Evolutionary conservation across 306 rosid genomes (phyloP).

Genomic region (Gillenia trifoliata): DNA sequence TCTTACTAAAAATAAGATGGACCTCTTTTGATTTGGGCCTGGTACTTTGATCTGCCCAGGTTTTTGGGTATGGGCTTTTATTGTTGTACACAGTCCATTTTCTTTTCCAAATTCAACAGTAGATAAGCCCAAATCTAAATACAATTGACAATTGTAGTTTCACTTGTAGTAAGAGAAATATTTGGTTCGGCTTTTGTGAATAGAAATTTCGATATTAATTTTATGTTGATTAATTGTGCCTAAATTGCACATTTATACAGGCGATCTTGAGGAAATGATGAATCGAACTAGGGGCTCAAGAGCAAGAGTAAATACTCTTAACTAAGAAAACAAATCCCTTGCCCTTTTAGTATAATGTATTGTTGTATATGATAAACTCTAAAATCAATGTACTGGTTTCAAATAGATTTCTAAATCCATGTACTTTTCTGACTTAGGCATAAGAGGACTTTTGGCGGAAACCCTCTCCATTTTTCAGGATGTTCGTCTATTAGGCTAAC

Average conservation of each 20-base stretch:
- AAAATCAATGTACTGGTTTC: background rate
- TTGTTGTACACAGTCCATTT: background rate
- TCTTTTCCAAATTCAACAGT: background rate
- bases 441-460: no score
- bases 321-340: no score
- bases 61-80: background rate
- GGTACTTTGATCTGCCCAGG: background rate
- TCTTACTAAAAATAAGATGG: background rate
- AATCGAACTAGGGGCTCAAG: background rate
- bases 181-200: no score
- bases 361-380: background rate
- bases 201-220: no score
- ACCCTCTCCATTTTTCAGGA: no score
- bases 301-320: no score
- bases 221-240: background rate
- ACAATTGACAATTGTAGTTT: background rate
- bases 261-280: background rate
- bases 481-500: no score
- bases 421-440: no score
- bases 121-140: background rate
- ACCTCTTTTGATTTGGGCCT: background rate
- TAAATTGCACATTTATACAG: background rate
- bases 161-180: background rate
- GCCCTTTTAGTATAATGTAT: background rate
- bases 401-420: no score